Evolutionary conservation across 257 asterid species (phyloP).

Genomic region (Fraxinus excelsior): DNA sequence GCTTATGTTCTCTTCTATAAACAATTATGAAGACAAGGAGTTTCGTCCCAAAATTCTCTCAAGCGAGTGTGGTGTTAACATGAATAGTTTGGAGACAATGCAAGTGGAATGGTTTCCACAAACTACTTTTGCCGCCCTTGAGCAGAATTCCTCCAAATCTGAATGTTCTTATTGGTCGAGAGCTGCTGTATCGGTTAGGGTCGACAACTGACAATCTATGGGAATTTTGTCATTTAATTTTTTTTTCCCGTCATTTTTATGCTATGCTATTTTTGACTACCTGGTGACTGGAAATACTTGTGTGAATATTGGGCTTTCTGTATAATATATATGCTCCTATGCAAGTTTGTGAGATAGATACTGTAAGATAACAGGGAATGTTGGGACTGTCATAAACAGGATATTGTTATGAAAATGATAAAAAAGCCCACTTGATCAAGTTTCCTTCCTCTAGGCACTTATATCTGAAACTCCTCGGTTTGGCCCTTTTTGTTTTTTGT

Average conservation of each 20-base stretch:
- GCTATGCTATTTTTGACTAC: background rate
- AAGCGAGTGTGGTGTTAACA: background rate
- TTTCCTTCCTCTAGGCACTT: too few relatives aligned
- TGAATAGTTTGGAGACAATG: background rate
- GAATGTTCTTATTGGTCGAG: background rate
- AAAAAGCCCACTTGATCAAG: too few relatives aligned
- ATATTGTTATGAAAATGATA: too few relatives aligned
- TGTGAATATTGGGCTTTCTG: background rate
- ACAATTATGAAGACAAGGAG: slow-evolving; percentile 44
- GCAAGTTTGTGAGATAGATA: background rate
- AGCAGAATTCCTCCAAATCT: background rate
- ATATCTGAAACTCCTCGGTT: too few relatives aligned
- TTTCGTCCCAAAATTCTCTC: background rate
- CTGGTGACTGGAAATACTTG: background rate
- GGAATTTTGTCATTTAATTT: background rate
- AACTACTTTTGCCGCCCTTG: background rate
- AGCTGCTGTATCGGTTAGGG: background rate
- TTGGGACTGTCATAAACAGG: too few relatives aligned
- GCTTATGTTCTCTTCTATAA: slow-evolving; percentile 87
- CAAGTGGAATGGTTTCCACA: background rate
- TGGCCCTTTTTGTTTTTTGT: too few relatives aligned
- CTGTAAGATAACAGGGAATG: too few relatives aligned
- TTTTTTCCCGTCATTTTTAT: background rate
- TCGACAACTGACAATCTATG: background rate
- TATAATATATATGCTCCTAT: background rate